These are phyloP conservation scores for Aspergillus baeticus DNA, from an alignment of 495 filamentous ascomycete genomes.

Conservation along the genomic window DNA sequence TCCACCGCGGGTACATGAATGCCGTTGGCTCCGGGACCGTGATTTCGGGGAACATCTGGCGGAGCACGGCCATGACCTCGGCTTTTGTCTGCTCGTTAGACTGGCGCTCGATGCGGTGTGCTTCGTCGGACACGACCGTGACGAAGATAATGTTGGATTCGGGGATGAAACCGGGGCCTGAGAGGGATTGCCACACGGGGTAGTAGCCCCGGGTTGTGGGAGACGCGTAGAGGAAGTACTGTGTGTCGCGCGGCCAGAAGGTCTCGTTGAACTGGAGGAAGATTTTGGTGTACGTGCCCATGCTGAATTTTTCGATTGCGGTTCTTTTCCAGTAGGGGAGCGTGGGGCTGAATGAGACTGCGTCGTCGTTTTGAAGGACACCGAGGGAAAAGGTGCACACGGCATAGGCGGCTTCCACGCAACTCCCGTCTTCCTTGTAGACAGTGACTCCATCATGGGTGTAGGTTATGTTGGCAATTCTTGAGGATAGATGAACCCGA, in stretches of 20 bases:
- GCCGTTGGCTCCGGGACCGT: conserved; percentile 64
- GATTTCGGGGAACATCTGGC: conserved; percentile 63
- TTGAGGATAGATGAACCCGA: conserved; percentile 57
- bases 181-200: conserved; percentile 69
- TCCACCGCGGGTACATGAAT: conserved; percentile 74
- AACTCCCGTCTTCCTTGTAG: conserved; percentile 53
- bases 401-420: conserved; percentile 59
- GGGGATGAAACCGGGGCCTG: conserved; percentile 56
- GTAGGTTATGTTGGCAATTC: conserved; percentile 60
- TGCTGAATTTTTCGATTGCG: conserved; percentile 64
- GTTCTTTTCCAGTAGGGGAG: conserved; percentile 67
- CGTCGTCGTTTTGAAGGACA: conserved; percentile 65
- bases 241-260: conserved; percentile 66
- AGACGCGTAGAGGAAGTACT: conserved; percentile 72
- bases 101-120: conserved; percentile 64
- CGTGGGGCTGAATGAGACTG: conserved; percentile 57
- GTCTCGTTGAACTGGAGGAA: conserved; percentile 71
- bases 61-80: conserved; percentile 61
- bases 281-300: conserved; percentile 79
- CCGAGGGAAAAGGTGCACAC: conserved; percentile 64
- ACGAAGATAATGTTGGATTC: conserved; percentile 68
- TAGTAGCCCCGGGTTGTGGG: conserved; percentile 63
- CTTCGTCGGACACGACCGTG: conserved; percentile 60
- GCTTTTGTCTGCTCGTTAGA: conserved; percentile 58
- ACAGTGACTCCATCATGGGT: conserved; percentile 54